These are phyloP conservation scores for Myriosclerotinia scirpicola DNA, from an alignment of 2,329 filamentous ascomycete species.

Conservation along the genomic window DNA sequence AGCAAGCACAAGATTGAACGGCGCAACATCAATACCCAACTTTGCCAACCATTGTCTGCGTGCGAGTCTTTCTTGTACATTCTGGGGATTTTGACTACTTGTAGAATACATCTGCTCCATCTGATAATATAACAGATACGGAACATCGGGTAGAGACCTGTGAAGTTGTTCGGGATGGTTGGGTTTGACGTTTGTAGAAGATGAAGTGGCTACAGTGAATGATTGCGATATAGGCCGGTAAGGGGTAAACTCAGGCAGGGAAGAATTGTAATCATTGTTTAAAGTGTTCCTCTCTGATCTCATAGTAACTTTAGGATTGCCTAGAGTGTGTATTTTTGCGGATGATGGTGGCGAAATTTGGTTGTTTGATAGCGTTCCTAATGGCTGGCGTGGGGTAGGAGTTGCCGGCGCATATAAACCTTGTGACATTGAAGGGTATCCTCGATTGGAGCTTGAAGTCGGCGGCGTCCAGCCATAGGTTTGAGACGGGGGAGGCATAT, in stretches of 20 bases:
- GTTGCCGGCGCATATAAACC: neutral
- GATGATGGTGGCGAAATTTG: neutral
- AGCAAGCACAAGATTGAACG: neutral
- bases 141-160: neutral
- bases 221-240: neutral
- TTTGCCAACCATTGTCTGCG: constrained; percentile 13
- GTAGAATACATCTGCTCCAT: constrained; percentile 2
- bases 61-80: neutral
- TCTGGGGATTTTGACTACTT: neutral
- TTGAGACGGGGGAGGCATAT: neutral
- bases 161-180: neutral
- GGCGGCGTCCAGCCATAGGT: neutral
- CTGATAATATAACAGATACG: neutral
- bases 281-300: neutral
- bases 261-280: neutral
- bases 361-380: neutral
- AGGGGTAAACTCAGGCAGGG: neutral
- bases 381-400: neutral
- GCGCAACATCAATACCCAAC: neutral
- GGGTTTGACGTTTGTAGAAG: neutral
- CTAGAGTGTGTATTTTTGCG: neutral
- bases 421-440: neutral
- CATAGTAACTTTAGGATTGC: neutral
- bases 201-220: neutral
- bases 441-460: neutral